Conservation (phyloP, 805 yeast genomes). For the Starmerella gropengiesseri region DNA sequence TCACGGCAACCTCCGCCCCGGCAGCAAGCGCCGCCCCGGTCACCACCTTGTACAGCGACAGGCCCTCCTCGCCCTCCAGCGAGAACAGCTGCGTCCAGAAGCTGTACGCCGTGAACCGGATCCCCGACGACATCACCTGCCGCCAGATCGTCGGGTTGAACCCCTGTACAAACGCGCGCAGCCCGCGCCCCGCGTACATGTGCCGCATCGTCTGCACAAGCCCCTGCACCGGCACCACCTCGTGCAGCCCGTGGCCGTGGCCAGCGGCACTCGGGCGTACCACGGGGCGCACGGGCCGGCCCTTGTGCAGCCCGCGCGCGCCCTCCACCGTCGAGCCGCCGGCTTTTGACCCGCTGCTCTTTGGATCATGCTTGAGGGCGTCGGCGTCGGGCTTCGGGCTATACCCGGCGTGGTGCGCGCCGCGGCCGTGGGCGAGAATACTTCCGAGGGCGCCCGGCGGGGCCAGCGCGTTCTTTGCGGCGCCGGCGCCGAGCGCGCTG, state of each 20-base stretch:
- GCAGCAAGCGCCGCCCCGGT: constrained; percentile 41
- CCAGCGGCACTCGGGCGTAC: background rate
- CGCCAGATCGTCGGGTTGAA: constrained; percentile 69
- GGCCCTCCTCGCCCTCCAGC: constrained; percentile 22
- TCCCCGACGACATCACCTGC: constrained; percentile 67
- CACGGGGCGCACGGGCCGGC: constrained; percentile 1
- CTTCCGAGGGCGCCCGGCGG: constrained; percentile 23
- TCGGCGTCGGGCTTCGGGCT: background rate
- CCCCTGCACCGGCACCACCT: constrained; percentile 10
- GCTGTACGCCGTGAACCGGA: constrained; percentile 75
- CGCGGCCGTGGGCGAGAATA: constrained; percentile 12
- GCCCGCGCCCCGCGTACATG: constrained; percentile 62
- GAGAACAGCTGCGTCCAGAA: constrained; percentile 51
- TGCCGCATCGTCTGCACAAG: constrained; percentile 33
- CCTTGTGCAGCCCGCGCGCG: no score
- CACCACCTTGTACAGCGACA: constrained; percentile 25
- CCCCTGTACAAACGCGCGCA: constrained; percentile 72
- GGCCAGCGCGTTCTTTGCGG: constrained; percentile 29
- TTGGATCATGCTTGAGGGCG: no score
- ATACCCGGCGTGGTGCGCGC: background rate
- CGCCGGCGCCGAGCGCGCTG: constrained; percentile 22
- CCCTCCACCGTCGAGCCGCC: no score
- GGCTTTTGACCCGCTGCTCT: no score
- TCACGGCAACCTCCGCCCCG: constrained; percentile 55
- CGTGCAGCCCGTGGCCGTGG: background rate